Conservation (phyloP, 2,329 filamentous ascomycete genomes). For the Alternaria infectoria region DNA sequence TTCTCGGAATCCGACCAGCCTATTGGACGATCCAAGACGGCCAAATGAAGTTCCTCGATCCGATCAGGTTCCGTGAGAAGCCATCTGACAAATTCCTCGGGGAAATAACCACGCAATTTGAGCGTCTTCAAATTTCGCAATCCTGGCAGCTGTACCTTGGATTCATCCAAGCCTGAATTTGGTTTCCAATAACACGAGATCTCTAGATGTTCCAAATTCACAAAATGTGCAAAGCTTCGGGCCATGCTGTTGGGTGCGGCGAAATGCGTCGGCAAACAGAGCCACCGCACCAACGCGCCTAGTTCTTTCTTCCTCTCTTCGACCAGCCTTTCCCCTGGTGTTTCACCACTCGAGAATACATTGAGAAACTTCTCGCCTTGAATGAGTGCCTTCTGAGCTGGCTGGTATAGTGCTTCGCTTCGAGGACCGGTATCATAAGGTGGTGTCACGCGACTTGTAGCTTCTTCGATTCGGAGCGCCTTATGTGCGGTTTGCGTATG, state of each 20-base stretch:
- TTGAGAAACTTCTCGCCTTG: neutral
- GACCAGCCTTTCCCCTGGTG: neutral
- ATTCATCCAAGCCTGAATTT: neutral
- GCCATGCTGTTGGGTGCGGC: neutral
- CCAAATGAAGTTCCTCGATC: neutral
- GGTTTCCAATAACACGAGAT: neutral
- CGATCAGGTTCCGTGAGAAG: neutral
- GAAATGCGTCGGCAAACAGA: neutral
- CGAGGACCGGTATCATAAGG: neutral
- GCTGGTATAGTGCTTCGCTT: neutral
- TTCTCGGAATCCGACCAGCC: neutral
- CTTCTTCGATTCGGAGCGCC: neutral
- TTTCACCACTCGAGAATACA: neutral
- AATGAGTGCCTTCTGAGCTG: neutral
- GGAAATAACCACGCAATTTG: neutral
- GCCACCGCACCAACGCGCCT: neutral
- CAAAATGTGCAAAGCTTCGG: neutral
- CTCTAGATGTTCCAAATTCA: neutral
- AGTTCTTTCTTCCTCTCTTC: neutral
- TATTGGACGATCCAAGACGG: neutral
- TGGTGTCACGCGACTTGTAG: neutral
- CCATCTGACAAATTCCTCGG: neutral
- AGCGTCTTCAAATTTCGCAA: neutral
- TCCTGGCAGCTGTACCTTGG: neutral
- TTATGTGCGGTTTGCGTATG: neutral